These are phyloP conservation scores for Lepiota brunneoincarnata DNA, from an alignment of 768 basidiomycete genomes.

Conservation along the genomic window DNA sequence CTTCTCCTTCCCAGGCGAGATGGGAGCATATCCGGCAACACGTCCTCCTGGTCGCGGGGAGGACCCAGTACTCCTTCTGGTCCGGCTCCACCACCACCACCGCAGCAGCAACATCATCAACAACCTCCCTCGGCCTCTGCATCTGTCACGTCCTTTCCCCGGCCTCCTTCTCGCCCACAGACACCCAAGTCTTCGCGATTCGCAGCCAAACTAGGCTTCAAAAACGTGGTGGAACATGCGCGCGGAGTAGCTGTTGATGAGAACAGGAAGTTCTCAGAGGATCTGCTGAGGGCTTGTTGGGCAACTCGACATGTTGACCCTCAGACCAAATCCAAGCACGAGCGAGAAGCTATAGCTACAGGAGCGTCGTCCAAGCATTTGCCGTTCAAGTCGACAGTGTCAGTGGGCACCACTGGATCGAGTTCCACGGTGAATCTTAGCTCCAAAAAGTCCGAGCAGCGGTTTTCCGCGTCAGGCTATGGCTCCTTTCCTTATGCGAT, in stretches of 20 bases:
- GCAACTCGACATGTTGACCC: conserved; percentile 45
- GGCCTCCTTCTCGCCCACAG: conserved; percentile 24
- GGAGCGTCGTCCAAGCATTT: conserved; percentile 27
- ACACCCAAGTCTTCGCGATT: conserved; percentile 17
- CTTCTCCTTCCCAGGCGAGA: conserved; percentile 38
- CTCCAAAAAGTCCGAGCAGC: neutral
- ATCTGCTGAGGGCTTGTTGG: conserved; percentile 56
- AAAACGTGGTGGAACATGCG: conserved; percentile 65
- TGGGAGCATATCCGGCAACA: conserved; percentile 58
- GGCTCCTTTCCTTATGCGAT: neutral
- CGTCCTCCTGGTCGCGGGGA: conserved; percentile 36
- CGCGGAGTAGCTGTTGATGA: conserved; percentile 50
- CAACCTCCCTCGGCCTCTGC: conserved; percentile 27
- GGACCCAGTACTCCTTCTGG: conserved; percentile 24
- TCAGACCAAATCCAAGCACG: conserved; percentile 20
- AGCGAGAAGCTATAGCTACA: conserved; percentile 12
- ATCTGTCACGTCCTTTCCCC: conserved; percentile 13
- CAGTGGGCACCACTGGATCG: neutral
- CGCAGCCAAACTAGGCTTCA: conserved; percentile 47
- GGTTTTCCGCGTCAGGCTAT: neutral
- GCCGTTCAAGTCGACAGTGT: conserved; percentile 4
- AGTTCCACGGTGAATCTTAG: neutral
- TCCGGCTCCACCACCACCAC: neutral
- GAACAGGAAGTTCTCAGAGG: conserved; percentile 47
- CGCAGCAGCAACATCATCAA: conserved; percentile 2